A percentile compares a stretch with the other conserved stretches of the same genome.
phyloP scores from a whole-genome alignment of 225 moss, liverwort and hornwort genomes.

The Takakia lepidozioides region DNA sequence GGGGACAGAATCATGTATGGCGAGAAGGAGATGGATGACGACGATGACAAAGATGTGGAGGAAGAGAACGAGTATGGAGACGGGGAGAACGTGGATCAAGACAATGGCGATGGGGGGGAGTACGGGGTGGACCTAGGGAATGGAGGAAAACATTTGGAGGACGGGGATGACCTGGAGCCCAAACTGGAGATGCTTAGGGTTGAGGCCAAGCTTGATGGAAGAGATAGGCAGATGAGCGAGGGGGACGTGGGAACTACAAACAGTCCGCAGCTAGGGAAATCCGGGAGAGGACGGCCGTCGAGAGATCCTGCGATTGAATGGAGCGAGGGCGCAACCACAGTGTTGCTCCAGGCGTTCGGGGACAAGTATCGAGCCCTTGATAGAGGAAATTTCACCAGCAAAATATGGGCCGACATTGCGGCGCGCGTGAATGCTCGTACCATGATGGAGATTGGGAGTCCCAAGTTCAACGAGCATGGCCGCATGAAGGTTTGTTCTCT shows the following conservation, averaged over 20 bases:
- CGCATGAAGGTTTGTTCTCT: too few species aligned
- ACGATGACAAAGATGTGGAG: conserved; percentile 5
- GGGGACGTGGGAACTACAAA: conserved; percentile 35
- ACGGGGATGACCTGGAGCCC: conserved; percentile 20
- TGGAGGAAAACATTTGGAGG: conserved; percentile 27
- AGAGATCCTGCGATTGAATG: conserved; percentile 41
- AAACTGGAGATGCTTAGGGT: conserved; percentile 28
- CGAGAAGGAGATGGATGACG: conserved; percentile 2
- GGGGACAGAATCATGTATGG: conserved; percentile 7
- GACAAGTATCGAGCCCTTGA: conserved; percentile 52
- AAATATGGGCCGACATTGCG: conserved; percentile 58
- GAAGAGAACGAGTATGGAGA: neutral
- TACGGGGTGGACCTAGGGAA: conserved; percentile 7
- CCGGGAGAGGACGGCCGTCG: conserved; percentile 14
- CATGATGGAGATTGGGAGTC: too few species aligned
- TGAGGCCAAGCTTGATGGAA: conserved; percentile 28
- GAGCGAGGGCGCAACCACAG: conserved; percentile 40
- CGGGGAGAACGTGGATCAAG: too few species aligned
- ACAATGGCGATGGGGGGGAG: neutral
- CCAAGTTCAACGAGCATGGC: too few species aligned
- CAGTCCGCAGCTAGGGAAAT: conserved; percentile 29
- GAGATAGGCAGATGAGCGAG: conserved; percentile 29
- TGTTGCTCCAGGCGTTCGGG: conserved; percentile 41
- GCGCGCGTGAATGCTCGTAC: conserved; percentile 28
- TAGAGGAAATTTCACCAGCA: conserved; percentile 58